Evolutionary conservation across 2,329 filamentous ascomycete species (phyloP).

Genomic region (Pleochaeta shiraiana): DNA sequence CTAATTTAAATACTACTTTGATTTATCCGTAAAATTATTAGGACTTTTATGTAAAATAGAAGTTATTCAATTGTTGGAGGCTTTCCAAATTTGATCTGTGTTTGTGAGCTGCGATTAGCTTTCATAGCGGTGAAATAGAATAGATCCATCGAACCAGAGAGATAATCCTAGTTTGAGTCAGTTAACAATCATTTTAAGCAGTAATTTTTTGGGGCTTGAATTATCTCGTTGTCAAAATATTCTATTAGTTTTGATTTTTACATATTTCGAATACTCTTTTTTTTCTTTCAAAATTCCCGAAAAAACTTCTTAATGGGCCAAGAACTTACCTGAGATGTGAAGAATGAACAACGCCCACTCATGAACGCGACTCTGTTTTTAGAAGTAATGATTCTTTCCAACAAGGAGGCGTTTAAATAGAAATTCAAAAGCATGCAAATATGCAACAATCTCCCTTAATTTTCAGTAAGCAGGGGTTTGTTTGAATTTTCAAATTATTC

Average conservation of each 20-base stretch:
- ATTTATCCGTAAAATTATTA: slow-evolving; percentile 11
- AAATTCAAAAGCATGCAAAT: too few relatives aligned
- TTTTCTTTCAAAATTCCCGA: too few relatives aligned
- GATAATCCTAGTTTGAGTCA: slow-evolving; percentile 36
- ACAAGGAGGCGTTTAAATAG: too few relatives aligned
- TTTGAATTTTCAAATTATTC: too few relatives aligned
- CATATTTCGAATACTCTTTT: neutral
- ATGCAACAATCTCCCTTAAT: too few relatives aligned
- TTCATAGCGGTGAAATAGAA: slow-evolving; percentile 12
- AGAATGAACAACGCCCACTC: slow-evolving; percentile 66
- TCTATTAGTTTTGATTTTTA: neutral
- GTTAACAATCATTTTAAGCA: too few relatives aligned
- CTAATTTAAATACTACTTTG: slow-evolving; percentile 39
- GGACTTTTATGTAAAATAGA: slow-evolving; percentile 9
- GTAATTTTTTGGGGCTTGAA: neutral
- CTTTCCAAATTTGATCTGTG: slow-evolving; percentile 24
- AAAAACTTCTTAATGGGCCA: neutral
- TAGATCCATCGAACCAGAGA: slow-evolving; percentile 34
- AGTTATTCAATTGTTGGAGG: slow-evolving; percentile 20
- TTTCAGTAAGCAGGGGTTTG: too few relatives aligned
- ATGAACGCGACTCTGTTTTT: slow-evolving; percentile 67
- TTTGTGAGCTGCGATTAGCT: too few relatives aligned
- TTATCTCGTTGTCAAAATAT: slow-evolving; percentile 1
- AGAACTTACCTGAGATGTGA: slow-evolving; percentile 57
- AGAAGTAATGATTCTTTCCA: too few relatives aligned